Base-by-base conservation (phyloP, 1,139 yeast species). In the Yamadazyma oceani region DNA sequence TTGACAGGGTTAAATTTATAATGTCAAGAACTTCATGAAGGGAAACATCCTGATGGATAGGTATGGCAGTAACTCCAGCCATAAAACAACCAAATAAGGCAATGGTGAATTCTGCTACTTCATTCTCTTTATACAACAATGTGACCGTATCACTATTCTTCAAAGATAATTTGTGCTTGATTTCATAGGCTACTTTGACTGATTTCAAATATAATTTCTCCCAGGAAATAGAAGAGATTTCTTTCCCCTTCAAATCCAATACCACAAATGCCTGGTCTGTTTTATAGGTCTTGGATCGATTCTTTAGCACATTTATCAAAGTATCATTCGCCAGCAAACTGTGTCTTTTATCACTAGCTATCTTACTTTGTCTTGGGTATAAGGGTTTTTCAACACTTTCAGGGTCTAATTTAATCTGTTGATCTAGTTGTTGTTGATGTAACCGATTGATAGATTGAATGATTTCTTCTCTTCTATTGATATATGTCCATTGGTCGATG, bases 31-130 rank as follows among this genome's bases (percentile, higher is more conserved):
- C 80, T 48, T 88, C 96, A 37, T 67, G 68, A 29, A 82, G 53
- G 17, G 80, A 73, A 31, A 84, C 79, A 37, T 85, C 85, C 36
- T 89, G 84, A 37, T 86, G 85, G 31, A 89, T 79, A 0, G 98
- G 98, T 9, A 94, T 94, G 0, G 97, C 97, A 1, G 94, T 90
- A 27, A 88, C 86, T 1, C 96, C 96, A 0, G 97, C 95, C 46
- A 92, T 68, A 51, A 92, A 88, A 56, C 97, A 90, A 2, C 97
- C 98, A 55, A 88, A 75, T 13, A 94, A 60, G 0, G 97, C 95
- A 1, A 86, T 78, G 0, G 86, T 78, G 56, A 90, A 90, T 49
- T 92, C 97, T 13, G 85, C 73, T 1, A 88, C 81, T 58, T 94
- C 98, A 23, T 77, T 77, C 44, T 85, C 89, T 49, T 87, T 88